A percentile compares a stretch with the other conserved stretches of the same genome.
phyloP scores from a whole-genome alignment of 2,329 filamentous ascomycete species.

The Spiromastix sp. region DNA sequence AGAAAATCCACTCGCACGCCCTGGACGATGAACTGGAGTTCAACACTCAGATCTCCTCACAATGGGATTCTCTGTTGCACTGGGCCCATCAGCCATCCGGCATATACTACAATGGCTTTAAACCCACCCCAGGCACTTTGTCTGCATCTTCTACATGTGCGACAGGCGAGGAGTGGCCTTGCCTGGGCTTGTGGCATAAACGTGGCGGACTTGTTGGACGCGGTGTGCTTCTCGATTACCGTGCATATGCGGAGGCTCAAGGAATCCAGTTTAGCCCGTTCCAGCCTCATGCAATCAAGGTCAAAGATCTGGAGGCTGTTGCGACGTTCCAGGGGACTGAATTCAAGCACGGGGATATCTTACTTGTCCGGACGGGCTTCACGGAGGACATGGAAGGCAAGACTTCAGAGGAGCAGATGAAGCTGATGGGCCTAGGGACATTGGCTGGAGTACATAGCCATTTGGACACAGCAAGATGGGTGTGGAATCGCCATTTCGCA shows the following conservation, averaged over 20 bases:
- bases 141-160: neutral
- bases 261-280: conserved; percentile 24
- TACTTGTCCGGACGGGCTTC: conserved; percentile 43
- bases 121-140: conserved; percentile 9
- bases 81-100: conserved; percentile 35
- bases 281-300: conserved; percentile 28
- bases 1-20: conserved; percentile 19
- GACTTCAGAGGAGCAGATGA: conserved; percentile 17
- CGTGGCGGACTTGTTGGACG: conserved; percentile 44
- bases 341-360: conserved; percentile 40
- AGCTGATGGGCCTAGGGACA: conserved; percentile 15
- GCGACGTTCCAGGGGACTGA: conserved; percentile 32
- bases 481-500: conserved; percentile 45
- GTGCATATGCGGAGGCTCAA: conserved; percentile 27
- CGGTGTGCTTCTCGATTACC: conserved; percentile 48
- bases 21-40: conserved; percentile 45
- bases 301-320: conserved; percentile 31
- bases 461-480: conserved; percentile 21
- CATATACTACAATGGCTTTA: conserved; percentile 41
- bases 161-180: too few species aligned
- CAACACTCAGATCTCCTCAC: conserved; percentile 46
- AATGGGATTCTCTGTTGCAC: conserved; percentile 43
- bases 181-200: too few species aligned
- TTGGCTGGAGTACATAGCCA: conserved; percentile 34
- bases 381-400: conserved; percentile 10